Percentiles rank a stretch among this genome's conserved stretches.
These are phyloP conservation scores for Cyamopsis tetragonoloba DNA, from an alignment of 306 rosid genomes.

Conservation along the genomic window DNA sequence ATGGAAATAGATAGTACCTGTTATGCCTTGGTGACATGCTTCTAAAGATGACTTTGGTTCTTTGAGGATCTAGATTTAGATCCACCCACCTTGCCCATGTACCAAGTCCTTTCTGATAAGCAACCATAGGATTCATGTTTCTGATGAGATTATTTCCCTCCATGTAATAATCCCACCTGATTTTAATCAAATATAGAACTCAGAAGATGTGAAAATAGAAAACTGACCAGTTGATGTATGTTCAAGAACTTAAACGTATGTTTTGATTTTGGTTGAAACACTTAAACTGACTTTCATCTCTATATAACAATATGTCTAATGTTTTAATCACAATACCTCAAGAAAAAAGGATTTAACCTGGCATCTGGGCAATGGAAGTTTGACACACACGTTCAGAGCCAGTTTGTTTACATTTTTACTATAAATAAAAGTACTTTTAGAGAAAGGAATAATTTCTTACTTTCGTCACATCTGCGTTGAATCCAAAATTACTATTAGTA, in stretches of 20 bases:
- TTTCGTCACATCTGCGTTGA: too few relatives aligned
- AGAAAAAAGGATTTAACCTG: too few relatives aligned
- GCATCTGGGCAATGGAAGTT: too few relatives aligned
- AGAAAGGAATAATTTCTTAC: too few relatives aligned
- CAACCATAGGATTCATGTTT: constrained; percentile 71
- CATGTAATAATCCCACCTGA: constrained; percentile 86
- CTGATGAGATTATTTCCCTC: constrained; percentile 40
- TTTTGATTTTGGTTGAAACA: too few relatives aligned
- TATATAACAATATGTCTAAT: too few relatives aligned
- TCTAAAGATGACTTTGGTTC: constrained; percentile 60
- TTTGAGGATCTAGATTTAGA: constrained; percentile 52
- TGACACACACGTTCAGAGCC: too few relatives aligned
- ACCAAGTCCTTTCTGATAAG: constrained; percentile 73
- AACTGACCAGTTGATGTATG: neutral
- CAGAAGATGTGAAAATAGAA: constrained; percentile 7
- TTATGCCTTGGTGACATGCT: constrained; percentile 88
- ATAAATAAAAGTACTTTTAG: too few relatives aligned
- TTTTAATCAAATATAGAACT: neutral
- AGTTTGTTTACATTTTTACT: too few relatives aligned
- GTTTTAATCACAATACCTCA: too few relatives aligned
- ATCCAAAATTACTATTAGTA: too few relatives aligned
- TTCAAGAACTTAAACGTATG: neutral
- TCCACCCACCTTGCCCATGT: constrained; percentile 91
- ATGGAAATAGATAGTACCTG: constrained; percentile 42
- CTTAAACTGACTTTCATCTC: too few relatives aligned